A percentile compares a stretch with the other conserved stretches of the same genome.
Evolutionary conservation across 495 filamentous ascomycete genomes (phyloP).

Genomic region (Apiosordaria backusii): DNA sequence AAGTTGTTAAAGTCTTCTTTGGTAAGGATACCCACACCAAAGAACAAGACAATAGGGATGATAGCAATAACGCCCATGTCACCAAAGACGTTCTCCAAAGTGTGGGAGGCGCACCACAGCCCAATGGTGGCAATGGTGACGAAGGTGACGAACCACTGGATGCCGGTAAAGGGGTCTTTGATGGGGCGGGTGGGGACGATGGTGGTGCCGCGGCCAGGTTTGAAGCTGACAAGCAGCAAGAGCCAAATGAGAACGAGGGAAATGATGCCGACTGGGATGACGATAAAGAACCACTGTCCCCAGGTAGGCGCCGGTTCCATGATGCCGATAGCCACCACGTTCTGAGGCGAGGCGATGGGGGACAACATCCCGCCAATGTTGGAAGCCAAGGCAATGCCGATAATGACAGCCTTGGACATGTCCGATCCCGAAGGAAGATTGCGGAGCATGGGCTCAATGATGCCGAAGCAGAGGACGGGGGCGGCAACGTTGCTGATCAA

Average conservation of each 20-base stretch:
- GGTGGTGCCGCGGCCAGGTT: constrained; percentile 76
- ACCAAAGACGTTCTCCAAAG: constrained; percentile 81
- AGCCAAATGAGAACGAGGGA: constrained; percentile 87
- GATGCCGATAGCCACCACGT: constrained; percentile 91
- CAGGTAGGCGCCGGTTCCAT: constrained; percentile 89
- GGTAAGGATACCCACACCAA: constrained; percentile 92
- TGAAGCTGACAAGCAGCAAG: constrained; percentile 79
- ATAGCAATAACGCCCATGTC: constrained; percentile 99
- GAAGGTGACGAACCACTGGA: constrained; percentile 87
- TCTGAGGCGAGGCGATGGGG: constrained; percentile 95
- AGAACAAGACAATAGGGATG: constrained; percentile 92
- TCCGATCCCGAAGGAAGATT: constrained; percentile 85
- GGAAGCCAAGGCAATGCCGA: constrained; percentile 91
- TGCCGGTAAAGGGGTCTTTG: constrained; percentile 79
- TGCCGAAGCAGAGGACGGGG: constrained; percentile 96
- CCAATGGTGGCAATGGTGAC: constrained; percentile 84
- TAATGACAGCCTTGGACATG: constrained; percentile 92
- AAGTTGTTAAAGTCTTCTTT: constrained; percentile 99
- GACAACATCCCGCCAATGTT: constrained; percentile 96
- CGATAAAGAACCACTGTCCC: constrained; percentile 95
- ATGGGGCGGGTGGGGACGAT: constrained; percentile 88
- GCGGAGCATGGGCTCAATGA: constrained; percentile 92
- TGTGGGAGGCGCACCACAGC: constrained; percentile 89
- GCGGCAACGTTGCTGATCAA: constrained; percentile 98
- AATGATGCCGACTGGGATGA: constrained; percentile 87